A percentile compares a stretch with the other conserved stretches of the same genome.
These are phyloP conservation scores for Globisporangium canariense DNA, from an alignment of 352 stramenopile species.

Conservation along the genomic window DNA sequence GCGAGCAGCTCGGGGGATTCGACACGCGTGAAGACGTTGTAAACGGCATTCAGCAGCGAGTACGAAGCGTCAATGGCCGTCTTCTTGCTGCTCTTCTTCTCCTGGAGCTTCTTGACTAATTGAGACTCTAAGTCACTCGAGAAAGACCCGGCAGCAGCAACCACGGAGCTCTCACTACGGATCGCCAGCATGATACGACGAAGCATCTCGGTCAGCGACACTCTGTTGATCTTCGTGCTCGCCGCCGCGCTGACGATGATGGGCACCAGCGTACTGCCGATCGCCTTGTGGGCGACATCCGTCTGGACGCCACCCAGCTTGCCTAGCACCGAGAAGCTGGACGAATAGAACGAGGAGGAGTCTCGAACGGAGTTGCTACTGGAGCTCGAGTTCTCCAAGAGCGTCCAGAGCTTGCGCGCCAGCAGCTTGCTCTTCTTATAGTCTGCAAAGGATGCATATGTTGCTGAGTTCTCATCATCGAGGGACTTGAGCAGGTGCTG, in stretches of 20 bases:
- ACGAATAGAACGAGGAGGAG: conserved; percentile 28
- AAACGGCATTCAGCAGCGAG: conserved; percentile 11
- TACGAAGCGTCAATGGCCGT: neutral
- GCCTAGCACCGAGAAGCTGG: conserved; percentile 26
- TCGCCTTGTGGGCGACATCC: conserved; percentile 16
- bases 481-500: conserved; percentile 33
- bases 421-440: conserved; percentile 41
- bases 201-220: conserved; percentile 15
- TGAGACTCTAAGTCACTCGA: conserved; percentile 7
- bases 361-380: neutral
- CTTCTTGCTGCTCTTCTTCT: neutral
- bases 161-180: conserved; percentile 1
- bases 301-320: conserved; percentile 31
- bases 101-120: conserved; percentile 4
- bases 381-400: conserved; percentile 22
- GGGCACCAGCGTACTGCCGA: conserved; percentile 27
- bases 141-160: neutral
- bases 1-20: conserved; percentile 11
- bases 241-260: conserved; percentile 26
- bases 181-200: conserved; percentile 17
- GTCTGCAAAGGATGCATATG: conserved; percentile 24
- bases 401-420: conserved; percentile 34
- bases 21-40: conserved; percentile 21
- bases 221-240: neutral
- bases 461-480: conserved; percentile 8